phyloP scores from a whole-genome alignment of 108 stramenopile genomes.

The Nitzschia sp. region DNA sequence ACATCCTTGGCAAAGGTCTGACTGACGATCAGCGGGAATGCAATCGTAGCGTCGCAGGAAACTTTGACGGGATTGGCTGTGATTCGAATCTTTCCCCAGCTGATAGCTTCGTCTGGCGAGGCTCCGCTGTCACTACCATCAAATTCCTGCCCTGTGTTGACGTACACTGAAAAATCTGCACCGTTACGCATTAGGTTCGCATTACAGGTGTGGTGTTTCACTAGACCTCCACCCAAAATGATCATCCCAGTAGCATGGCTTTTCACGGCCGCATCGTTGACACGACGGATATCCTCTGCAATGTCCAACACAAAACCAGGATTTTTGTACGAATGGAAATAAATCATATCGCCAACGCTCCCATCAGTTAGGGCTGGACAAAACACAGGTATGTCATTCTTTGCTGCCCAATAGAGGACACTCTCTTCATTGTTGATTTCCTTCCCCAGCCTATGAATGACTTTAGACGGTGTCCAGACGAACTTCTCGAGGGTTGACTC shows the following conservation, averaged over 20 bases:
- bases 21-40: slow-evolving; percentile 95
- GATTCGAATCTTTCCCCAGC: slow-evolving; percentile 98
- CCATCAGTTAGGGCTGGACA: slow-evolving; percentile 99
- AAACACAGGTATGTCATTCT: slow-evolving; percentile 98
- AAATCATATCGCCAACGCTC: slow-evolving; percentile 98
- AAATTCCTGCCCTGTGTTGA: slow-evolving; percentile 97
- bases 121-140: slow-evolving; percentile 99
- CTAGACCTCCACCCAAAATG: slow-evolving; percentile 97
- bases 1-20: slow-evolving; percentile 98
- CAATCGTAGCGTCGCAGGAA: slow-evolving; percentile 93
- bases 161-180: slow-evolving; percentile 98
- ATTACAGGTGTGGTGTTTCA: slow-evolving; percentile 99
- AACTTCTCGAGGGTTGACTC: slow-evolving; percentile 39
- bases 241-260: slow-evolving; percentile 95
- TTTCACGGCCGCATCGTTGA: slow-evolving; percentile 94
- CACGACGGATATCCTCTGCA: slow-evolving; percentile 89
- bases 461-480: slow-evolving; percentile 91
- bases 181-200: slow-evolving; percentile 99
- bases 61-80: slow-evolving; percentile 96
- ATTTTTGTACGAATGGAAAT: slow-evolving; percentile 99
- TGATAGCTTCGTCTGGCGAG: slow-evolving; percentile 95
- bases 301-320: slow-evolving; percentile 95
- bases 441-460: slow-evolving; percentile 93
- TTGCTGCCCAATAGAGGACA: slow-evolving; percentile 97
- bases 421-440: slow-evolving; percentile 94